Base-by-base conservation (phyloP, 2,329 filamentous ascomycete species). In the Alternaria sp. region DNA sequence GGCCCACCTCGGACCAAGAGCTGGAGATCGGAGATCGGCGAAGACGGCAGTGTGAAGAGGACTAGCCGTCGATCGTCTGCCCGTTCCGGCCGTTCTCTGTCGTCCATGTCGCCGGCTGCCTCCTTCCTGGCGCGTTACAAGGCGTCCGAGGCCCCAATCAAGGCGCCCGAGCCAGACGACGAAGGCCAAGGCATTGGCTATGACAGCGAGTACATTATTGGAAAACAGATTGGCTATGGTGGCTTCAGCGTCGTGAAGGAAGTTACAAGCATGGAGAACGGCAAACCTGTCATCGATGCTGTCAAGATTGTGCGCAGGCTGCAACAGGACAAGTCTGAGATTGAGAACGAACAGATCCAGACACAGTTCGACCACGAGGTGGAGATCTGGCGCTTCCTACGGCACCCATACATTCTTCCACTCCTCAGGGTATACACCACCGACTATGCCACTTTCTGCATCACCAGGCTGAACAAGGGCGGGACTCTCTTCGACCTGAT, bases 301-400 rank as follows among this genome's bases (percentile, higher is more conserved):
- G 89, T 91, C 65, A 91, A 91, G 74, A 89, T 91, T 68, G 88
- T 91, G 17, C 87, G 85, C 65, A 90, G 89, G 72, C 81, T 85
- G 54, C 81, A 89, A 21, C 75, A 79, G 11, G 83, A 85, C 57
- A 86, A 85, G 66, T 83, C 82, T 26, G 88, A 90, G 65, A 77
- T 80, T 17, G 87, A 90, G 68, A 90, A 90, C 66, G 89, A 91
- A 44, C 84, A 86, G 66, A 84, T 88, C 12, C 89, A 91, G 73
- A 86, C 88, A 11, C 87, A 90, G 67, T 89, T 91, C 64, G 89
- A 91, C 70, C 89, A 90, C 65, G 89, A 91, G 80, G 87, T 91
- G 49, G 85, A 87, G 46, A 85, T 91, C 44, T 91, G 89, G 89
- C 85, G 89, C 49, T 89, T 88, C 70, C 80, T 91, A 46, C 85